These are phyloP conservation scores for Coemansia sp. DNA, from an alignment of 192 early-diverging fungal genomes.

Conservation along the genomic window DNA sequence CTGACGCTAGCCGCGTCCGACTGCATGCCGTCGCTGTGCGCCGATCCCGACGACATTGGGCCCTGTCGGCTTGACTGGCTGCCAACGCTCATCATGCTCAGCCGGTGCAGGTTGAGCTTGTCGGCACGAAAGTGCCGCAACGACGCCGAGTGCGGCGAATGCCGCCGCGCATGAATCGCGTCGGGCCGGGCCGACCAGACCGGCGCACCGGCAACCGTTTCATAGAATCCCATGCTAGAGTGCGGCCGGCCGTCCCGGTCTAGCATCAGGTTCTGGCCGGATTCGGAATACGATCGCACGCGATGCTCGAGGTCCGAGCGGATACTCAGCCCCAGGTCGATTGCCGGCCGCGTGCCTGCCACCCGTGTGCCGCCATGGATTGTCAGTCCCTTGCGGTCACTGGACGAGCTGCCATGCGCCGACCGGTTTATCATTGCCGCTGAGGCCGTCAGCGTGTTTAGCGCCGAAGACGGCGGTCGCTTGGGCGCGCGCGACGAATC, in stretches of 20 bases:
- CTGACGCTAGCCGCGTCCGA: slow-evolving; percentile 23
- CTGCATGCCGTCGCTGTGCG: slow-evolving; percentile 12
- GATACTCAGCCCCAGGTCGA: slow-evolving; percentile 43
- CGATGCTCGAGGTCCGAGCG: slow-evolving; percentile 45
- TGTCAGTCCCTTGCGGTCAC: background rate
- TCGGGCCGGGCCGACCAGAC: slow-evolving; percentile 19
- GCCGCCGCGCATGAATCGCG: slow-evolving; percentile 11
- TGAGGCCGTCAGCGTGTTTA: slow-evolving; percentile 29
- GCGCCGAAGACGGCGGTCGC: slow-evolving; percentile 22
- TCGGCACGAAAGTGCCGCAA: slow-evolving; percentile 26
- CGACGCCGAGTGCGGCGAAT: slow-evolving; percentile 40
- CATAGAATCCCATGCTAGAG: slow-evolving; percentile 49
- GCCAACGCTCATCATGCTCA: slow-evolving; percentile 25
- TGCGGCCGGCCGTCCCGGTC: slow-evolving; percentile 23
- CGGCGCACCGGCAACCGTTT: slow-evolving; percentile 17
- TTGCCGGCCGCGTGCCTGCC: slow-evolving; percentile 12
- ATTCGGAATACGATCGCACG: slow-evolving; percentile 48
- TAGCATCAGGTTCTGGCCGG: slow-evolving; percentile 16
- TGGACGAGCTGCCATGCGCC: slow-evolving; percentile 1
- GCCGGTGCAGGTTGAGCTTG: slow-evolving; percentile 20
- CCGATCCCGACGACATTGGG: slow-evolving; percentile 7
- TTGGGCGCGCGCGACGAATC: slow-evolving; percentile 17
- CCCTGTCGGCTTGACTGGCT: slow-evolving; percentile 13
- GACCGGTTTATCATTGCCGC: slow-evolving; percentile 25
- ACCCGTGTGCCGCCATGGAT: background rate